Evolutionary conservation across 306 rosid genomes (phyloP).

Genomic region (Albizia julibrissin): DNA sequence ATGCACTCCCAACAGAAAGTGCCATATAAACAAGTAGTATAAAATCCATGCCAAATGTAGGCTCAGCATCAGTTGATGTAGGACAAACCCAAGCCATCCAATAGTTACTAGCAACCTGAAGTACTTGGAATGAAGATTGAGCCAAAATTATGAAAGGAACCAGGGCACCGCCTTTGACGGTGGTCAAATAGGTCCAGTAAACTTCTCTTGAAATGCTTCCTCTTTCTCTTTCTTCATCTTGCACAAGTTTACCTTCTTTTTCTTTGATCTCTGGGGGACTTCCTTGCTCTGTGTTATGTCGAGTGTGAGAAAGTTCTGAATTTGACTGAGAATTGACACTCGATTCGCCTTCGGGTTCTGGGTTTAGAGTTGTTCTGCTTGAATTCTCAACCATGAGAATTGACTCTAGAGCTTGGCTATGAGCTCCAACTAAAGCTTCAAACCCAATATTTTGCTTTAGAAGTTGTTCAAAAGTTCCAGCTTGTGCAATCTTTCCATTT

Average conservation of each 20-base stretch:
- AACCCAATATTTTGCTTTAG: constrained; percentile 82
- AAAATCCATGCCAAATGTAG: constrained; percentile 51
- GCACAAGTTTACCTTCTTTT: constrained; percentile 74
- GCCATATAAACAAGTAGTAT: constrained; percentile 60
- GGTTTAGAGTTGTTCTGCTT: constrained; percentile 44
- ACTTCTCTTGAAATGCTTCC: constrained; percentile 92
- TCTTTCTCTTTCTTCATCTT: constrained; percentile 93
- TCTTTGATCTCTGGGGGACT: constrained; percentile 56
- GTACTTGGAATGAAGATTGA: constrained; percentile 79
- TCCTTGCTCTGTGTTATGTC: constrained; percentile 57
- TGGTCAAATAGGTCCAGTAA: constrained; percentile 79
- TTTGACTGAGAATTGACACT: constrained; percentile 42
- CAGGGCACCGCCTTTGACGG: constrained; percentile 66
- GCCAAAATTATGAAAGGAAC: constrained; percentile 83
- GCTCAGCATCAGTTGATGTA: constrained; percentile 56
- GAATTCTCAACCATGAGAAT: constrained; percentile 67
- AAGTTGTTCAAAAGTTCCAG: constrained; percentile 82
- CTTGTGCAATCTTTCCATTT: constrained; percentile 85
- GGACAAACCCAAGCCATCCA: constrained; percentile 99
- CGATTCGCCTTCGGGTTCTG: constrained; percentile 47
- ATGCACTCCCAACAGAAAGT: constrained; percentile 73
- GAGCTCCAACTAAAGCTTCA: constrained; percentile 91
- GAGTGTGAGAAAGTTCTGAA: constrained; percentile 37
- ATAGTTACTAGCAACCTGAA: constrained; percentile 90
- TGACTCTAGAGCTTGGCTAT: constrained; percentile 82